A percentile compares a stretch with the other conserved stretches of the same genome.
Evolutionary conservation across 306 rosid genomes (phyloP).

Genomic region (Oemleria cerasiformis): DNA sequence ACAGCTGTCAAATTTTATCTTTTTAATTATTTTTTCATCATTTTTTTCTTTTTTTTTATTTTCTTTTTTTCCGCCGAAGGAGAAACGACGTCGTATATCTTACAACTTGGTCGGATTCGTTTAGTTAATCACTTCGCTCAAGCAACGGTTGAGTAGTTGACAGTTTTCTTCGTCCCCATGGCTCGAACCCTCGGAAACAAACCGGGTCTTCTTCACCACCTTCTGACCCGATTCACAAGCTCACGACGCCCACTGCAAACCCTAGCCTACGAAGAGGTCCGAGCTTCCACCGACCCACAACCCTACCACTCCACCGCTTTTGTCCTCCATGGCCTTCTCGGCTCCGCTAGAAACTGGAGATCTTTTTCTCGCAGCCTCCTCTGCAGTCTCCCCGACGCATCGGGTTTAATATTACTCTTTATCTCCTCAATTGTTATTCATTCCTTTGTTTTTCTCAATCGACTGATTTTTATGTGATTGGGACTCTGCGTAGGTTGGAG

Average conservation of each 20-base stretch:
- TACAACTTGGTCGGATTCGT: too few species aligned
- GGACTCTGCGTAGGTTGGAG: conserved; percentile 49
- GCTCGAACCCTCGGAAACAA: conserved; percentile 42
- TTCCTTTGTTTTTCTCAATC: too few species aligned
- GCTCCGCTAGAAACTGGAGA: conserved; percentile 81
- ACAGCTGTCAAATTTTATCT: conserved; percentile 68
- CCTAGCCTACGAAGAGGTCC: conserved; percentile 77
- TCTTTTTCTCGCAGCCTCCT: conserved; percentile 72
- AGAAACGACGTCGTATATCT: neutral
- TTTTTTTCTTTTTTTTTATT: neutral
- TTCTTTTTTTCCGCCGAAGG: neutral
- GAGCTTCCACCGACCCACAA: conserved; percentile 14
- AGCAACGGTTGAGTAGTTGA: neutral
- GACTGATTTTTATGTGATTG: neutral
- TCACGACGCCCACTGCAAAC: conserved; percentile 47
- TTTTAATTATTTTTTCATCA: too few species aligned
- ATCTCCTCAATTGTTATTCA: neutral
- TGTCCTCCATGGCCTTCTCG: conserved; percentile 79
- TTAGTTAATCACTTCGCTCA: neutral
- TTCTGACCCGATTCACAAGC: conserved; percentile 45
- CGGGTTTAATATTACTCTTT: conserved; percentile 35
- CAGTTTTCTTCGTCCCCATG: conserved; percentile 33
- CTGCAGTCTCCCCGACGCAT: conserved; percentile 51
- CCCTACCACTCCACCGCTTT: conserved; percentile 72
- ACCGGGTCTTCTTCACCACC: conserved; percentile 15